Evolutionary conservation across 495 filamentous ascomycete genomes (phyloP), one percentile per base, ranked within the genome.

Genomic region (Aspergillus campestris): DNA sequence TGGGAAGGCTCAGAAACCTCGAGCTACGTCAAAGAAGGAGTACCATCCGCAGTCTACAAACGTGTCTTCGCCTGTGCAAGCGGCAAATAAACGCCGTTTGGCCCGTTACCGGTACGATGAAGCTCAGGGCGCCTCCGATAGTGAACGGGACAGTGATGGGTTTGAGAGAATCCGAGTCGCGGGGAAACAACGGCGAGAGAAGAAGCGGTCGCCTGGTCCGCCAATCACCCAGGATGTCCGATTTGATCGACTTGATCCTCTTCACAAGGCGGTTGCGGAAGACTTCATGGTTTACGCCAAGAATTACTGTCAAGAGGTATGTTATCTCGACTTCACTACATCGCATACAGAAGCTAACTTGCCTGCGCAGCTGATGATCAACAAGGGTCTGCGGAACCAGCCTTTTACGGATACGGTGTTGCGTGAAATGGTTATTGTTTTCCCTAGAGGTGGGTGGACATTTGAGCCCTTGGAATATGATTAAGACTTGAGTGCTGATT

Each of bases 371-470:
- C 66, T 96, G 24, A 74, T 88, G 44, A 72, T 82, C 38, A 64
- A 72, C 8, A 82, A 80, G 34, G 59, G 66, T 8, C 67, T 87
- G 13, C 79, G 82, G 8, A 72, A 67, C 12, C 67, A 75, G 40
- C 83, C 85, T 3, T 97, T 97, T 60, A 82, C 82, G 0, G 88
- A 95, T 54, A 74, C 72, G 27, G 70, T 87, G 1, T 68, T 94
- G 41, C 82, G 89, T 24, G 82, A 87, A 55, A 95, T 98, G 83
- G 87, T 79, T 5, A 84, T 95, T 34, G 55, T 67, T 28, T 89
- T 85, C 37, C 83, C 91, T 50, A 82, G 76, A 53, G 67, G 77
- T 63, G 72, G 68, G 29, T 42, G 33, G 9, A 9, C 3, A 24
- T 15, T 7, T 6, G 40, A 13, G 9, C 3, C 33, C 70, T 33